Conservation (phyloP, 2,329 filamentous ascomycete species). For the Mycosphaerelloides madeirae region DNA sequence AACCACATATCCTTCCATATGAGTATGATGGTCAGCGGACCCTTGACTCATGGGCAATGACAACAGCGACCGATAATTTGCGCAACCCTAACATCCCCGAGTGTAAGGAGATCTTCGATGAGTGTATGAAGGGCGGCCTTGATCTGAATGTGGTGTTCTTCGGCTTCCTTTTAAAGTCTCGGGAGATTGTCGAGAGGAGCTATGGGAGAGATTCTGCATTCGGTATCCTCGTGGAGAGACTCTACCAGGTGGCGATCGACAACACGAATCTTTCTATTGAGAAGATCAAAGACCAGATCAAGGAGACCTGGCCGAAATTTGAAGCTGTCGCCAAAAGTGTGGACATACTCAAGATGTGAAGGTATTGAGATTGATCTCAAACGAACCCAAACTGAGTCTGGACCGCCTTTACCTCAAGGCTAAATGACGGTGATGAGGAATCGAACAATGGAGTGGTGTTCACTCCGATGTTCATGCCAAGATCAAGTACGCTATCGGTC, state of each 20-base stretch:
- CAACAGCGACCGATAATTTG: slow-evolving; percentile 21
- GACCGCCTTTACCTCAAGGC: too few species aligned
- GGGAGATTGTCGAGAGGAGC: slow-evolving; percentile 37
- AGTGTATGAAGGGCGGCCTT: slow-evolving; percentile 30
- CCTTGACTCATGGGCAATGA: slow-evolving; percentile 39
- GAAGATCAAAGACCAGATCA: slow-evolving; percentile 17
- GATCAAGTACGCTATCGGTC: too few species aligned
- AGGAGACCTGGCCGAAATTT: slow-evolving; percentile 52
- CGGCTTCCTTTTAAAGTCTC: slow-evolving; percentile 40
- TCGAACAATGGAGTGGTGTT: too few species aligned
- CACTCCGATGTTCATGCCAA: too few species aligned
- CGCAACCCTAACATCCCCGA: slow-evolving; percentile 17
- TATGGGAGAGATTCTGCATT: slow-evolving; percentile 37
- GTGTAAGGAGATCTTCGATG: slow-evolving; percentile 24
- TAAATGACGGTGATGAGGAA: too few species aligned
- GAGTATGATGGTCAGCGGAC: slow-evolving; percentile 52
- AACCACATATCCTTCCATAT: slow-evolving; percentile 49
- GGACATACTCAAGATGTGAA: slow-evolving; percentile 32
- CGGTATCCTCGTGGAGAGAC: slow-evolving; percentile 27
- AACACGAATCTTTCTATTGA: slow-evolving; percentile 16
- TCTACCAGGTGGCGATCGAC: slow-evolving; percentile 20
- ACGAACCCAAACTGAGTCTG: too few species aligned
- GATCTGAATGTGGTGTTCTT: slow-evolving; percentile 42
- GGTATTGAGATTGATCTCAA: too few species aligned
- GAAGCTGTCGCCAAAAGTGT: slow-evolving; percentile 25